Conservation (phyloP, 2,329 filamentous ascomycete genomes). For the Amauroascus niger region DNA sequence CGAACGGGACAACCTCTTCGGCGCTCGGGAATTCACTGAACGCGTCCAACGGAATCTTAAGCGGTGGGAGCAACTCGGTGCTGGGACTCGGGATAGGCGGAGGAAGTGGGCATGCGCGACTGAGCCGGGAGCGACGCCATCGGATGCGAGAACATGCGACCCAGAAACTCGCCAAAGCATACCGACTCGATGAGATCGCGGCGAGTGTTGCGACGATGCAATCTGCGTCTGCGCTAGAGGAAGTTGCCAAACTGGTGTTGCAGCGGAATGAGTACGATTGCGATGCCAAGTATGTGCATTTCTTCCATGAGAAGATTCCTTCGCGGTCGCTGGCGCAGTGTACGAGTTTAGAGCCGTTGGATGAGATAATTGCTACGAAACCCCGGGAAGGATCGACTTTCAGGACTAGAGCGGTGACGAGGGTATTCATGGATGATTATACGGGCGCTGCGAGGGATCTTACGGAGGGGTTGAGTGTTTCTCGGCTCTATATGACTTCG, state of each 20-base stretch:
- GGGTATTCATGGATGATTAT: conserved; percentile 65
- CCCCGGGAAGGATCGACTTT: conserved; percentile 57
- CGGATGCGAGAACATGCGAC: conserved; percentile 73
- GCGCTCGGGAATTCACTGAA: conserved; percentile 49
- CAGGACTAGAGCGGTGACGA: conserved; percentile 64
- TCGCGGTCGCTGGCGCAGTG: conserved; percentile 61
- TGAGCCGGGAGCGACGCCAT: conserved; percentile 67
- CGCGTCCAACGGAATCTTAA: conserved; percentile 43
- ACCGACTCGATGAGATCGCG: conserved; percentile 71
- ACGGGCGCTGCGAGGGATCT: conserved; percentile 61
- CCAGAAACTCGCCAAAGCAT: conserved; percentile 66
- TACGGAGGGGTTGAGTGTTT: conserved; percentile 53
- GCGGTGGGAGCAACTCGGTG: conserved; percentile 42
- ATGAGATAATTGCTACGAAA: conserved; percentile 56
- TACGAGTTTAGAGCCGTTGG: conserved; percentile 57
- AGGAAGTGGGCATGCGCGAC: conserved; percentile 49
- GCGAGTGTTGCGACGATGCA: conserved; percentile 79
- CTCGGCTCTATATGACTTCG: conserved; percentile 45
- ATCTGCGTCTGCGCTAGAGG: conserved; percentile 64
- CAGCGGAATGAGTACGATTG: conserved; percentile 57
- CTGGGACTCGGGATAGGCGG: conserved; percentile 49
- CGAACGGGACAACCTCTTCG: conserved; percentile 60
- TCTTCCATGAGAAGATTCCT: conserved; percentile 85
- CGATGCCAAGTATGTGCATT: conserved; percentile 81
- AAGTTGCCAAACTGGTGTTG: conserved; percentile 63